A percentile compares a stretch with the other conserved stretches of the same genome.
Conservation (phyloP, 192 early-diverging fungal genomes). For the Coemansia sp. region DNA sequence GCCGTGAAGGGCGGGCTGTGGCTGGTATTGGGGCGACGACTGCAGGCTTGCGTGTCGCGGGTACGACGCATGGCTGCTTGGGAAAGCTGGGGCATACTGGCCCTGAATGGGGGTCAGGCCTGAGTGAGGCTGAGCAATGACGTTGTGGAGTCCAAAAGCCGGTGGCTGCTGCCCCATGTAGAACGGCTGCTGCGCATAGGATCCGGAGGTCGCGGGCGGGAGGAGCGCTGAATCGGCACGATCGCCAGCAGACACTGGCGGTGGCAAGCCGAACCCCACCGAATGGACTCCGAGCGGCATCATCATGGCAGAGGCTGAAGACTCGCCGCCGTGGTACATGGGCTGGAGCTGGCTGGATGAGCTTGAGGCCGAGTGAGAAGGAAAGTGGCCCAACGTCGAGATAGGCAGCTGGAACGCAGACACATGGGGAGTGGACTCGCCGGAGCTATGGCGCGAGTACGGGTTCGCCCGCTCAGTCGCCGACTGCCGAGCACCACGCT, state of each 20-base stretch:
- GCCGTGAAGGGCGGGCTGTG: background rate
- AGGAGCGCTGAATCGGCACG: slow-evolving; percentile 23
- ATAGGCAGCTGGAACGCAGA: slow-evolving; percentile 24
- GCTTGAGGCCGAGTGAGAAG: slow-evolving; percentile 16
- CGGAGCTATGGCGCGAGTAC: slow-evolving; percentile 18
- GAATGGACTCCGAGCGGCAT: slow-evolving; percentile 31
- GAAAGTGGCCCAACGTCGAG: slow-evolving; percentile 13
- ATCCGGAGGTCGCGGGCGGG: background rate
- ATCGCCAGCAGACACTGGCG: slow-evolving; percentile 17
- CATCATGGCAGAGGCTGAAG: slow-evolving; percentile 11
- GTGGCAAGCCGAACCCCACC: slow-evolving; percentile 20
- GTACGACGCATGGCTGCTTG: background rate
- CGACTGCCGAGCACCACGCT: slow-evolving; percentile 27
- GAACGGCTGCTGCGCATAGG: slow-evolving; percentile 23
- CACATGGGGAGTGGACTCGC: slow-evolving; percentile 12
- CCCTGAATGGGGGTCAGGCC: slow-evolving; percentile 13
- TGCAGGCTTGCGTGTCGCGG: background rate
- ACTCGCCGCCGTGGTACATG: slow-evolving; percentile 13
- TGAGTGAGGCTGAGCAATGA: slow-evolving; percentile 24
- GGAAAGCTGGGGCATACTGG: slow-evolving; percentile 14
- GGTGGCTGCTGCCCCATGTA: slow-evolving; percentile 28
- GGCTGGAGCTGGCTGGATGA: slow-evolving; percentile 2
- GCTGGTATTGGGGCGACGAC: background rate
- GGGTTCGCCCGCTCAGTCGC: slow-evolving; percentile 36
- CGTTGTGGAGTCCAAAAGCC: slow-evolving; percentile 14